phyloP scores from a whole-genome alignment of 169 alveolate species.

The Toxoplasma gondii region DNA sequence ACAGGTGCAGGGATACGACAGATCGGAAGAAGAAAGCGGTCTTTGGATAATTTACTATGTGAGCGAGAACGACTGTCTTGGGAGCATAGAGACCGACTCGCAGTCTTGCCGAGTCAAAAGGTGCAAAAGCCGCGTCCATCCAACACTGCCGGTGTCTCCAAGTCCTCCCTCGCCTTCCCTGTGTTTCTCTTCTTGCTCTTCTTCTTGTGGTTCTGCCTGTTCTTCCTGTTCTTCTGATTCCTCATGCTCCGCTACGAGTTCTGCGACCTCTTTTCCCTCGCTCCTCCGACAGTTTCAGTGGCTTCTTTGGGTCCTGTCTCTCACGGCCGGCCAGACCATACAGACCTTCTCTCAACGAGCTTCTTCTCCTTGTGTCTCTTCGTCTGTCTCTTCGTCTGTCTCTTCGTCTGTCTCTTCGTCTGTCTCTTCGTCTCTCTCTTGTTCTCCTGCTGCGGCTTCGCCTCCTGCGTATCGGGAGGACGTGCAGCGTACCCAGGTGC shows the following conservation, averaged over 20 bases:
- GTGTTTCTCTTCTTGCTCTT: not conserved
- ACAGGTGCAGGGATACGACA: not conserved
- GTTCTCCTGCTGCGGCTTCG: no score
- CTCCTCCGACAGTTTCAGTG: slow-evolving; percentile 24
- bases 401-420: slow-evolving; percentile 16
- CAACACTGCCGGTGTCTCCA: not conserved
- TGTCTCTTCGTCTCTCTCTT: not conserved
- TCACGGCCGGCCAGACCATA: not conserved
- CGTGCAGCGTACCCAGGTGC: not conserved
- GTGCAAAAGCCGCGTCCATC: not conserved
- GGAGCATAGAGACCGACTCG: not conserved
- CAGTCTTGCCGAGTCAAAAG: not conserved
- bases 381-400: not conserved
- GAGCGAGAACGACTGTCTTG: not conserved
- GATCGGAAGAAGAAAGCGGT: not conserved
- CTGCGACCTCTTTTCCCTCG: not conserved
- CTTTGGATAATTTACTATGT: not conserved
- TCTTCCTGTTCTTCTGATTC: not conserved
- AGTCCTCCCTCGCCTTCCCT: not conserved
- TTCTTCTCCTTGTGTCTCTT: not conserved
- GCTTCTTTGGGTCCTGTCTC: not conserved
- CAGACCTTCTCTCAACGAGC: not conserved
- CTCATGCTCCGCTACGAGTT: not conserved
- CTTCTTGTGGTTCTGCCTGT: not conserved
- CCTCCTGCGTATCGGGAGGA: not conserved